A percentile compares a stretch with the other conserved stretches of the same genome.
These are phyloP conservation scores for Nicotiana obtusifolia DNA, from an alignment of 257 asterid genomes.

Conservation along the genomic window DNA sequence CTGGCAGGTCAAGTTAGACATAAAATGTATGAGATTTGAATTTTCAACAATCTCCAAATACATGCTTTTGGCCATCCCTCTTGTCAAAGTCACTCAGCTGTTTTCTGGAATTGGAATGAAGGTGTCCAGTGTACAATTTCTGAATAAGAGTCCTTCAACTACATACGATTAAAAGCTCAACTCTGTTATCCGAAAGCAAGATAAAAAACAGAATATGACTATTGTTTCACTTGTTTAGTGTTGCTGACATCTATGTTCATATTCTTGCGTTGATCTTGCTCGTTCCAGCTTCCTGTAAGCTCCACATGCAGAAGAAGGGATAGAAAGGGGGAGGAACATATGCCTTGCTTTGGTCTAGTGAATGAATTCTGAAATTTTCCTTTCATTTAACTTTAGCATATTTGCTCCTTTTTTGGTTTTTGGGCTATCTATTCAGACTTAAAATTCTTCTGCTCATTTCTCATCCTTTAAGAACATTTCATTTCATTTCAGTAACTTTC, in stretches of 20 bases:
- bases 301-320: neutral
- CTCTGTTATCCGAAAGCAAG: neutral
- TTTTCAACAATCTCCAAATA: neutral
- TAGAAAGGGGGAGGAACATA: neutral
- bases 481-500: conserved; percentile 76
- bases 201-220: neutral
- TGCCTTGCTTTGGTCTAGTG: neutral
- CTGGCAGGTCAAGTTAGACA: neutral
- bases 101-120: neutral
- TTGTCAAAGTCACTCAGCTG: neutral
- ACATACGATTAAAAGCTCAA: neutral
- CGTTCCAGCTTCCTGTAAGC: neutral
- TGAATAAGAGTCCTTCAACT: neutral
- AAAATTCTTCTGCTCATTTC: conserved; percentile 1
- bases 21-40: neutral
- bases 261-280: neutral
- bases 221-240: neutral
- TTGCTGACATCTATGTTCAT: neutral
- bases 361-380: neutral
- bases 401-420: neutral
- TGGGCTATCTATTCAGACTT: neutral
- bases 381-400: neutral
- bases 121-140: neutral
- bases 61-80: neutral
- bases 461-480: conserved; percentile 13